phyloP scores from a whole-genome alignment of 805 yeast species.

The Nakazawaea pomicola region DNA sequence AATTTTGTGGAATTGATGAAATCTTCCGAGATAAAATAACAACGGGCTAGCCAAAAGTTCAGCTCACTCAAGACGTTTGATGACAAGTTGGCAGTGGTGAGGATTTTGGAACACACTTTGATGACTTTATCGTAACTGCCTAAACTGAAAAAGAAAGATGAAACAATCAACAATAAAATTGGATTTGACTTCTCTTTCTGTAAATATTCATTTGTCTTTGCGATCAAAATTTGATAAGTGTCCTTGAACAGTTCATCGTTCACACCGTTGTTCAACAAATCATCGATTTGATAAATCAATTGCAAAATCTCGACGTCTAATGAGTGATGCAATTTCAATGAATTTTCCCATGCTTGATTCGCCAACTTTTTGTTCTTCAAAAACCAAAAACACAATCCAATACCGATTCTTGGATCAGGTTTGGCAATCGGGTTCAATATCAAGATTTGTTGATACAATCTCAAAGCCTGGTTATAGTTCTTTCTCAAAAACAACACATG shows the following conservation, averaged over 20 bases:
- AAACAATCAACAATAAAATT: constrained; percentile 60
- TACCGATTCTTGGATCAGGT: constrained; percentile 93
- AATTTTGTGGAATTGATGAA: constrained; percentile 63
- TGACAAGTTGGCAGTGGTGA: neutral
- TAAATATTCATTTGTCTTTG: constrained; percentile 36
- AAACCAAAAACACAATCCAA: constrained; percentile 92
- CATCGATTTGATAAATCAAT: constrained; percentile 63
- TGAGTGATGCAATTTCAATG: constrained; percentile 57
- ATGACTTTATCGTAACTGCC: constrained; percentile 54
- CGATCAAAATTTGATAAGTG: constrained; percentile 56
- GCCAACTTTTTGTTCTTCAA: constrained; percentile 78
- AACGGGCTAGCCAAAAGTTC: constrained; percentile 82
- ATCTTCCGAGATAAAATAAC: constrained; percentile 55
- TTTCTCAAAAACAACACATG: constrained; percentile 69
- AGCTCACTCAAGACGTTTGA: constrained; percentile 52
- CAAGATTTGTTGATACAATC: constrained; percentile 78
- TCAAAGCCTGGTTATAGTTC: constrained; percentile 69
- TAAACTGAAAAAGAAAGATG: constrained; percentile 68
- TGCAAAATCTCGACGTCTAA: constrained; percentile 60
- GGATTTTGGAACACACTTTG: constrained; percentile 35
- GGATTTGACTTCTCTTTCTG: constrained; percentile 44
- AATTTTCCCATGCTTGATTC: constrained; percentile 73
- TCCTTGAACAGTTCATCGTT: constrained; percentile 58
- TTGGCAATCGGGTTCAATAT: constrained; percentile 68
- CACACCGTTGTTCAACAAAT: constrained; percentile 49